These are phyloP conservation scores for Colletotrichum salicis DNA, from an alignment of 2,329 filamentous ascomycete species.

Conservation along the genomic window DNA sequence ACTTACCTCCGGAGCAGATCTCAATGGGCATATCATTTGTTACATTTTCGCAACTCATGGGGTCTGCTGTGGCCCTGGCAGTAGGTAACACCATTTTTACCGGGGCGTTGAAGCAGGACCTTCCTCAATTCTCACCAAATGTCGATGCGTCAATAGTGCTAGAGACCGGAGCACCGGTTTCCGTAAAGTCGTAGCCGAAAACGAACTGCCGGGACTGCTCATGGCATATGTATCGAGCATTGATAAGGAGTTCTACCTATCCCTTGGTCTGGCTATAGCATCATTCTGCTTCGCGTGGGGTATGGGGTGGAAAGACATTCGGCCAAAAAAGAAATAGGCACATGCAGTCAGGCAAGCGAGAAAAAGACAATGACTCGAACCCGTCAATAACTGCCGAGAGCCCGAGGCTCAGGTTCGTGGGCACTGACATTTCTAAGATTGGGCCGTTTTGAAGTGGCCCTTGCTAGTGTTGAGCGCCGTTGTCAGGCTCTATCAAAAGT, in stretches of 20 bases:
- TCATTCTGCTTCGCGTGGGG: conserved; percentile 52
- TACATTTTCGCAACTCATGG: conserved; percentile 40
- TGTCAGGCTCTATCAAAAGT: not conserved
- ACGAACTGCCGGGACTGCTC: conserved; percentile 49
- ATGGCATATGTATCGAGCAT: conserved; percentile 52
- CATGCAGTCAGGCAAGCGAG: not conserved
- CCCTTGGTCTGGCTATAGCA: conserved; percentile 43
- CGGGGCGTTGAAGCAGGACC: conserved; percentile 2
- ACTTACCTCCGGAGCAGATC: conserved; percentile 38
- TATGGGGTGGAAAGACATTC: conserved; percentile 58
- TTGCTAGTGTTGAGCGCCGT: not conserved
- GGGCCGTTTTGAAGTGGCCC: too few species aligned
- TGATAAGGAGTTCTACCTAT: conserved; percentile 42
- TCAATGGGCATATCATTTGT: conserved; percentile 41
- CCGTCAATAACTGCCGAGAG: not conserved
- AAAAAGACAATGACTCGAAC: conserved; percentile 15
- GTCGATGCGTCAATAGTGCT: conserved; percentile 47
- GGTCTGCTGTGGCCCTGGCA: conserved; percentile 39
- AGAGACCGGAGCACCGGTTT: conserved; percentile 55
- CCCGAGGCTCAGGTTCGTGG: not conserved
- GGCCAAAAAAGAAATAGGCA: conserved; percentile 45
- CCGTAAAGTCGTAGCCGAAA: conserved; percentile 42
- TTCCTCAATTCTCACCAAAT: not conserved
- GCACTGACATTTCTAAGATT: not conserved
- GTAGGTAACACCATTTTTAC: conserved; percentile 41